Evolutionary conservation across 257 asterid genomes (phyloP).

Genomic region (Nemophila menziesii): DNA sequence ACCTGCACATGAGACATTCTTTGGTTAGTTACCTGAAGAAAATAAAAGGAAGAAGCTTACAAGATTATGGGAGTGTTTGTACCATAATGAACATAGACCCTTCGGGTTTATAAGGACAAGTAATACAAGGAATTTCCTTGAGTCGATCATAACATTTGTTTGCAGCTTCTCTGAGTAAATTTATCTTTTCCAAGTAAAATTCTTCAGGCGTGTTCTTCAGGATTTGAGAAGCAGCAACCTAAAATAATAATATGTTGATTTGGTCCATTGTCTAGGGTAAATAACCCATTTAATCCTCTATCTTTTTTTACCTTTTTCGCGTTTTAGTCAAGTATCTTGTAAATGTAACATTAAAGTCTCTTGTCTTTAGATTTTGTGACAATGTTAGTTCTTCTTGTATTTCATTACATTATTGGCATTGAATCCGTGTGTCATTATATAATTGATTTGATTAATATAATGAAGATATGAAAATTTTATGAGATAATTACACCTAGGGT

Average conservation of each 20-base stretch:
- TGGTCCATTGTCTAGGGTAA: too few relatives aligned
- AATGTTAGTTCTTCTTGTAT: too few relatives aligned
- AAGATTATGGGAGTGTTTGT: conserved; percentile 4
- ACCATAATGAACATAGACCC: conserved; percentile 73
- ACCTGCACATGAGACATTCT: conserved; percentile 21
- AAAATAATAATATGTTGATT: conserved; percentile 2
- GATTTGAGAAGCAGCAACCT: conserved; percentile 62
- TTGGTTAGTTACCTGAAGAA: background rate
- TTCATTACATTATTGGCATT: too few relatives aligned
- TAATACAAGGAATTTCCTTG: conserved; percentile 34
- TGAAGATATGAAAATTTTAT: too few relatives aligned
- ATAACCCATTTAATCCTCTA: too few relatives aligned
- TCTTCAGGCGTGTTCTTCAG: conserved; percentile 34
- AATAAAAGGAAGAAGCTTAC: background rate
- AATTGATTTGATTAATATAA: too few relatives aligned
- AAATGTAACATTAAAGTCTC: too few relatives aligned
- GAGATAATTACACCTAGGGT: too few relatives aligned
- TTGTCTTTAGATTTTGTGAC: too few relatives aligned
- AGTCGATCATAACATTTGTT: conserved; percentile 28
- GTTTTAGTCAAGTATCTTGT: too few relatives aligned
- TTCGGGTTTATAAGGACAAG: conserved; percentile 47
- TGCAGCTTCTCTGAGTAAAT: conserved; percentile 46
- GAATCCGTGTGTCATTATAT: too few relatives aligned
- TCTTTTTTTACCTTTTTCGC: too few relatives aligned
- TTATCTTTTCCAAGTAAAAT: conserved; percentile 30